phyloP scores from a whole-genome alignment of 768 basidiomycete genomes.

The Auricularia heimuer region DNA sequence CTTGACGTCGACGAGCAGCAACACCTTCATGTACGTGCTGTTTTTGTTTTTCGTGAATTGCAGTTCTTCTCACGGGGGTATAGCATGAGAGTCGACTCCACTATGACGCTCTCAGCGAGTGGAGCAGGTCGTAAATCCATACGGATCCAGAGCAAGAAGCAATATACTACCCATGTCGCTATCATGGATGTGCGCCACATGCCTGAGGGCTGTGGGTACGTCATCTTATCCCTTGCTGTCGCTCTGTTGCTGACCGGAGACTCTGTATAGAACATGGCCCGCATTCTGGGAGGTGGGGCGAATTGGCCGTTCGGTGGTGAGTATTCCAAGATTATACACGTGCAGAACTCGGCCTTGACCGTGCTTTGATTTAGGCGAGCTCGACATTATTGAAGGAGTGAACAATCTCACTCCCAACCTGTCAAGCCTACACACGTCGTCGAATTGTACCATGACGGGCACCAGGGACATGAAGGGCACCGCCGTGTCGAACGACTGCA shows the following conservation, averaged over 20 bases:
- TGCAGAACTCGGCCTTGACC: background rate
- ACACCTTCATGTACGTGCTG: conserved; percentile 31
- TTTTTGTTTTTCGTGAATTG: background rate
- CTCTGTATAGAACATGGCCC: conserved; percentile 32
- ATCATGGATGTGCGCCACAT: conserved; percentile 48
- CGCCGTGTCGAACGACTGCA: background rate
- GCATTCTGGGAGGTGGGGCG: conserved; percentile 23
- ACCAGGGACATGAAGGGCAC: background rate
- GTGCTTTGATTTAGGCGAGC: conserved; percentile 7
- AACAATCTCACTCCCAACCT: background rate
- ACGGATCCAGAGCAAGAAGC: conserved; percentile 42
- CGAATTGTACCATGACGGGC: background rate
- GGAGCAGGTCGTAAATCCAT: conserved; percentile 52
- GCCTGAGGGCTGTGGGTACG: conserved; percentile 50
- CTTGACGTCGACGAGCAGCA: conserved; percentile 44
- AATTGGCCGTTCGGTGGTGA: conserved; percentile 40
- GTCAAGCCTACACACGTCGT: background rate
- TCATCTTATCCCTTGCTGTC: conserved; percentile 6
- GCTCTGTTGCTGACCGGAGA: background rate
- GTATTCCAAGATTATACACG: conserved; percentile 1
- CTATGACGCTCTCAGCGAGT: conserved; percentile 32
- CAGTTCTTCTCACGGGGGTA: background rate
- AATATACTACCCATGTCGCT: conserved; percentile 42
- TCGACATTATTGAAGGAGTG: conserved; percentile 16
- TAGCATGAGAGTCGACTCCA: conserved; percentile 42